Base-by-base conservation (phyloP, 495 filamentous ascomycete species). In the Echria macrotheca region DNA sequence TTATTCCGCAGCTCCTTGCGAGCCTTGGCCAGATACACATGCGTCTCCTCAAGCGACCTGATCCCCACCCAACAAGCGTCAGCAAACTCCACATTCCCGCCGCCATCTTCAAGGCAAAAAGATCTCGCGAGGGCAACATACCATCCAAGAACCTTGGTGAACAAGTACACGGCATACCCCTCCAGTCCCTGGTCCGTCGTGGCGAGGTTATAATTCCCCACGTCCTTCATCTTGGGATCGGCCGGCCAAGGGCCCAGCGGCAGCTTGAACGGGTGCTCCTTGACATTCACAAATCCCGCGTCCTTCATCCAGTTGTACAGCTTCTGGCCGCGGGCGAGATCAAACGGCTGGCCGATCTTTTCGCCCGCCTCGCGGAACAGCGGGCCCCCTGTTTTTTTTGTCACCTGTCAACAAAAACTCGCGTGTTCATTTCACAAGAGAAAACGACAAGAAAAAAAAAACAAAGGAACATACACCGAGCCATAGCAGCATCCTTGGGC, bases 161-260 rank as follows among this genome's bases (percentile, higher is more conserved):
- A 61, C 39, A 69, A 29, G 25, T 55, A 63, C 9, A 61, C 46
- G 11, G 63, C 32, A 39, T 61, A 69, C 0, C 67, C 67, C 49
- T 66, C 63, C 0, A 66, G 41, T 36, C 57, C 56, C 23, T 59
- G 51, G 33, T 65, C 62, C 4, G 57, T 31, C 26, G 45, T 54
- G 40, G 49, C 56, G 10, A 58, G 57, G 26, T 53, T 55, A 57
- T 52, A 63, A 14, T 49, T 49, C 1, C 77, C 77, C 24, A 80
- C 58, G 50, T 77, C 66, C 50, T 74, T 75, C 44, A 75, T 31
- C 25, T 64, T 65, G 18, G 56, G 60, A 33, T 81, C 69, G 6
- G 49, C 55, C 2, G 71, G 61, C 78, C 79, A 81, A 3, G 61
- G 54, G 5, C 72, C 73, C 5, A 68, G 23, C 3, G 69, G 68